Conservation (phyloP, 2,329 filamentous ascomycete genomes). For the Volutella citrinella region DNA sequence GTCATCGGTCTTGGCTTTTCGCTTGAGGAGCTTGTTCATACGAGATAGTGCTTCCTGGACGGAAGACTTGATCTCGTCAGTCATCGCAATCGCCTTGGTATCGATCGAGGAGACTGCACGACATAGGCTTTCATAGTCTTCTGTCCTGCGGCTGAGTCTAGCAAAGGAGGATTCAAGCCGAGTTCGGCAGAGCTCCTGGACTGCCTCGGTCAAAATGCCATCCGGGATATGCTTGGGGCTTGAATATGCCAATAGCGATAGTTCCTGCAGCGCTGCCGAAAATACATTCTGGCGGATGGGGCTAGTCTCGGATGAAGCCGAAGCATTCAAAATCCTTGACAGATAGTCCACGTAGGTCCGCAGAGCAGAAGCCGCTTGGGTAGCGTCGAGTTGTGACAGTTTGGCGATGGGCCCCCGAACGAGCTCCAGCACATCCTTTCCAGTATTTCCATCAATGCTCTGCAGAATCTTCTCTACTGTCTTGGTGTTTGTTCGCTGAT, state of each 20-base stretch:
- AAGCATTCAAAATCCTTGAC: slow-evolving; percentile 47
- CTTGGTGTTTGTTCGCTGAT: slow-evolving; percentile 81
- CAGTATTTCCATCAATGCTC: slow-evolving; percentile 53
- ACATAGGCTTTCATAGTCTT: slow-evolving; percentile 53
- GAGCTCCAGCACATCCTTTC: slow-evolving; percentile 49
- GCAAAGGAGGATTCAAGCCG: slow-evolving; percentile 58
- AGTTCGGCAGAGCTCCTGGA: slow-evolving; percentile 52
- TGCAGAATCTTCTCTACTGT: slow-evolving; percentile 74
- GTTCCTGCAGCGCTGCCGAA: slow-evolving; percentile 44
- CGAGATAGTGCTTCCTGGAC: slow-evolving; percentile 50
- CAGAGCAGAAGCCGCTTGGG: slow-evolving; percentile 33
- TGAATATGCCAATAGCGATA: slow-evolving; percentile 56
- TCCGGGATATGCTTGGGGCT: slow-evolving; percentile 39
- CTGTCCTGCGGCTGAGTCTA: slow-evolving; percentile 52
- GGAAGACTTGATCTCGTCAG: slow-evolving; percentile 51
- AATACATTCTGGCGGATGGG: slow-evolving; percentile 31
- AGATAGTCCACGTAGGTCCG: slow-evolving; percentile 54
- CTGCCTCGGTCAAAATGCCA: slow-evolving; percentile 47
- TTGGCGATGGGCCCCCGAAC: slow-evolving; percentile 42
- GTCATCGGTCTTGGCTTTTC: slow-evolving; percentile 30
- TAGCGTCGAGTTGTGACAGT: slow-evolving; percentile 23
- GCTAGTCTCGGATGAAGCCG: slow-evolving; percentile 23
- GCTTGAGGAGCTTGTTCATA: slow-evolving; percentile 51
- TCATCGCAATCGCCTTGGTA: slow-evolving; percentile 50
- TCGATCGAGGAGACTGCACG: slow-evolving; percentile 53